Percentiles rank a stretch among this genome's conserved stretches.
Conservation (phyloP, 768 basidiomycete species). For the Holtermanniella nyarrowii region DNA sequence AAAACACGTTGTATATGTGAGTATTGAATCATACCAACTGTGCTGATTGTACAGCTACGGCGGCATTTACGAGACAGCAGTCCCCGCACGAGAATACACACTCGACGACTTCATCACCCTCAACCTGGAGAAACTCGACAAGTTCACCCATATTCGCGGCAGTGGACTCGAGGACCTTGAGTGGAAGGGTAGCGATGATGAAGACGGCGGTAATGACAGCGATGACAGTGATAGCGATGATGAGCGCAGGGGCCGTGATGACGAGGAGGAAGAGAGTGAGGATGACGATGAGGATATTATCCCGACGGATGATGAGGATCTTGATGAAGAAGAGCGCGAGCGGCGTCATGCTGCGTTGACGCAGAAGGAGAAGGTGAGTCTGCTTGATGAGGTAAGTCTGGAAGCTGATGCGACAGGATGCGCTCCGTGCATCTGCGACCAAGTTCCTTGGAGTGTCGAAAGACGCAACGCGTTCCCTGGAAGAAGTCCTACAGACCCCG, state of each 20-base stretch:
- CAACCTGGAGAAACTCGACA: conserved; percentile 73
- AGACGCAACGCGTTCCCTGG: conserved; percentile 51
- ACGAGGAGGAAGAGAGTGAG: conserved; percentile 26
- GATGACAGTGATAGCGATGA: conserved; percentile 38
- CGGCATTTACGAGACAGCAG: conserved; percentile 71
- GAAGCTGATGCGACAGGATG: conserved; percentile 23
- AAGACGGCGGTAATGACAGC: conserved; percentile 43
- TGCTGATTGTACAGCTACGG: conserved; percentile 51
- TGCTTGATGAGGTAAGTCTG: not conserved
- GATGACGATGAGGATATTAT: conserved; percentile 16
- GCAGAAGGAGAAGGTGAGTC: conserved; percentile 18
- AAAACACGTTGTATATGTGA: conserved; percentile 76
- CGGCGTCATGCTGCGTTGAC: conserved; percentile 4
- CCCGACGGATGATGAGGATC: conserved; percentile 19
- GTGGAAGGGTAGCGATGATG: conserved; percentile 45
- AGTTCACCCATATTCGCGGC: conserved; percentile 61
- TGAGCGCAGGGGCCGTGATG: conserved; percentile 18
- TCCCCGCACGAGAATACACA: conserved; percentile 62
- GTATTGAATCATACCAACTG: conserved; percentile 23
- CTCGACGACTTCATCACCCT: conserved; percentile 78
- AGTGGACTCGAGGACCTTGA: conserved; percentile 57
- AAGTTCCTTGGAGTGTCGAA: conserved; percentile 54
- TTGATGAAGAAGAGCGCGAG: conserved; percentile 17
- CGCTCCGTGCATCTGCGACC: conserved; percentile 45
- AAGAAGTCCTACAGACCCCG: conserved; percentile 68